Conservation (phyloP, 2,329 filamentous ascomycete genomes). For the Daldinia sp. region DNA sequence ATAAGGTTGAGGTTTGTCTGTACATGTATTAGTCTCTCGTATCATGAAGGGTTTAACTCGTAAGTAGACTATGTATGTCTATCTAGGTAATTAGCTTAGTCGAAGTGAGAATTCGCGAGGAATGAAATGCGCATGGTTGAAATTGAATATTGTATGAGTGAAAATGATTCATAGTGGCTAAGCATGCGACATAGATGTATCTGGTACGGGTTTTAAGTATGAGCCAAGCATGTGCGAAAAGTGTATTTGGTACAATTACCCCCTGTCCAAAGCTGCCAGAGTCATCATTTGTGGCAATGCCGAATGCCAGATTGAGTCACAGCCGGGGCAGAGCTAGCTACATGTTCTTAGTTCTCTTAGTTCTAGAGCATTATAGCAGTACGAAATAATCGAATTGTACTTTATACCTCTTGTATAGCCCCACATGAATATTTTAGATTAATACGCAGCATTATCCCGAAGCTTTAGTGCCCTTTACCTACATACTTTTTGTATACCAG, state of each 20-base stretch:
- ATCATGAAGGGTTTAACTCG: neutral
- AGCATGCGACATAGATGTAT: neutral
- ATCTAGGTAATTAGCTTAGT: neutral
- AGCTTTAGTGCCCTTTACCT: neutral
- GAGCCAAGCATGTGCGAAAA: neutral
- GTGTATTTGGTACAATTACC: neutral
- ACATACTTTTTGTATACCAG: slow-evolving; percentile 1
- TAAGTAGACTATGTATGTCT: too few species aligned
- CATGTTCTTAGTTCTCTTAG: neutral
- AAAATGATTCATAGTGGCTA: neutral
- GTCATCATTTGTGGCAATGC: slow-evolving; percentile 36
- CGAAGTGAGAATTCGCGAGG: neutral
- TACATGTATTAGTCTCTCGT: neutral
- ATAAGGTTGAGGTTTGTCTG: too few species aligned
- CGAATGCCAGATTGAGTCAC: slow-evolving; percentile 33
- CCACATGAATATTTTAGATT: slow-evolving; percentile 32
- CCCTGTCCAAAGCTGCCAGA: neutral
- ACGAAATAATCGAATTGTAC: slow-evolving; percentile 14
- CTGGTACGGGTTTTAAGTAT: slow-evolving; percentile 21
- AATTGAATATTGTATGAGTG: neutral
- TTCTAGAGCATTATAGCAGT: slow-evolving; percentile 5
- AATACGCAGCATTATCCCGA: slow-evolving; percentile 31
- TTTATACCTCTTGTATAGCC: slow-evolving; percentile 2
- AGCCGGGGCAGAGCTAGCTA: slow-evolving; percentile 5
- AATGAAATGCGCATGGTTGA: neutral